These are phyloP conservation scores for Ophiostoma sp. DNA, from an alignment of 2,329 filamentous ascomycete species.

Conservation along the genomic window DNA sequence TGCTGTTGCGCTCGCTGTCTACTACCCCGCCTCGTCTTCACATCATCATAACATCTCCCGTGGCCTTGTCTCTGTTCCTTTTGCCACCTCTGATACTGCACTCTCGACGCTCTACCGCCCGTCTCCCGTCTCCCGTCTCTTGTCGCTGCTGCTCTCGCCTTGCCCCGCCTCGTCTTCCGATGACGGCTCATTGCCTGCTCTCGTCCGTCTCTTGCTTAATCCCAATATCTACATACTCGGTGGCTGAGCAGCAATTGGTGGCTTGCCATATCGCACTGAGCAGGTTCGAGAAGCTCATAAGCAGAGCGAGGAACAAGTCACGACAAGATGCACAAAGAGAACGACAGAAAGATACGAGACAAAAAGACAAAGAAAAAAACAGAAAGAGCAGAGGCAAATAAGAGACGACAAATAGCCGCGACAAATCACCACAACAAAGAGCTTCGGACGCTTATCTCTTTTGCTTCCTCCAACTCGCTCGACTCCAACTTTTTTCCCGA, in stretches of 20 bases:
- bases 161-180: slow-evolving; percentile 4
- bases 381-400: background rate
- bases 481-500: slow-evolving; percentile 11
- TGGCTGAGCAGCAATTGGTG: no score
- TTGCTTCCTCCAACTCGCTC: background rate
- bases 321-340: background rate
- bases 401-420: background rate
- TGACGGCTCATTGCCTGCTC: background rate
- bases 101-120: background rate
- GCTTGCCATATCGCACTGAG: no score
- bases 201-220: background rate
- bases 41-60: background rate
- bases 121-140: background rate
- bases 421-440: background rate
- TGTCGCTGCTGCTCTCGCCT: background rate
- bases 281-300: no score
- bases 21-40: slow-evolving; percentile 4
- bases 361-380: background rate
- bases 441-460: background rate
- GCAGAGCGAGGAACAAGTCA: background rate
- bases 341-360: background rate
- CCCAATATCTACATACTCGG: background rate
- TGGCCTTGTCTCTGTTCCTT: background rate
- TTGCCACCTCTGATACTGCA: background rate
- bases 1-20: slow-evolving; percentile 5